Conservation (phyloP, 306 rosid genomes). For the Biancaea sappan region DNA sequence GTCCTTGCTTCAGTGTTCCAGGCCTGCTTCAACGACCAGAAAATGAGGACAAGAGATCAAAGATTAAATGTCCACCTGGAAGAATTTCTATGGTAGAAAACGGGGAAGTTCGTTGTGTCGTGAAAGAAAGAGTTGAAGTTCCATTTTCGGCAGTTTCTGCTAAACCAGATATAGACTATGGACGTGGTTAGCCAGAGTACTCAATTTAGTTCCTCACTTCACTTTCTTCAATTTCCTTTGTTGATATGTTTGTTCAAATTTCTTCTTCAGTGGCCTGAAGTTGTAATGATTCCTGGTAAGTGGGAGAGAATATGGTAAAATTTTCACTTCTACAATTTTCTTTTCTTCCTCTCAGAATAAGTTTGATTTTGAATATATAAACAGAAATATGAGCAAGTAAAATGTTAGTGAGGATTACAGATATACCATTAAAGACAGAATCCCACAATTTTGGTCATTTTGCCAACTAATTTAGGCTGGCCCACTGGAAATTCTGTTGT, state of each 20-base stretch:
- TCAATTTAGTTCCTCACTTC: conserved; percentile 4
- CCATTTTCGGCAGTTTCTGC: conserved; percentile 79
- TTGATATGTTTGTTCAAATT: conserved; percentile 27
- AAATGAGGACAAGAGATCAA: conserved; percentile 19
- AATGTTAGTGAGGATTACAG: background rate
- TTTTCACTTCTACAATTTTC: background rate
- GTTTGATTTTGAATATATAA: too few species aligned
- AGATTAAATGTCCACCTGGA: conserved; percentile 72
- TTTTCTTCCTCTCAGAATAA: background rate
- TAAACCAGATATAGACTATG: conserved; percentile 93
- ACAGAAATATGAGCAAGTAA: background rate
- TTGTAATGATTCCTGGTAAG: conserved; percentile 32
- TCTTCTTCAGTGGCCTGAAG: conserved; percentile 27
- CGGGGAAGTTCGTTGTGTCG: conserved; percentile 82
- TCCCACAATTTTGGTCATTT: too few species aligned
- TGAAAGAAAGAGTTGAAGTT: conserved; percentile 97
- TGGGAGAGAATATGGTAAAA: background rate
- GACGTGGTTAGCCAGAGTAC: conserved; percentile 61
- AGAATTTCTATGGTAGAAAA: conserved; percentile 66
- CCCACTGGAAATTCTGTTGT: too few species aligned
- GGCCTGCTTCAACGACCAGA: conserved; percentile 42
- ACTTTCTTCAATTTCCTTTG: background rate
- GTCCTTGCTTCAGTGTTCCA: conserved; percentile 38
- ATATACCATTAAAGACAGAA: too few species aligned
- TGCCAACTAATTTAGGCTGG: too few species aligned